These are phyloP conservation scores for Canariomyces notabilis DNA, from an alignment of 2,329 filamentous ascomycete genomes.

Conservation along the genomic window DNA sequence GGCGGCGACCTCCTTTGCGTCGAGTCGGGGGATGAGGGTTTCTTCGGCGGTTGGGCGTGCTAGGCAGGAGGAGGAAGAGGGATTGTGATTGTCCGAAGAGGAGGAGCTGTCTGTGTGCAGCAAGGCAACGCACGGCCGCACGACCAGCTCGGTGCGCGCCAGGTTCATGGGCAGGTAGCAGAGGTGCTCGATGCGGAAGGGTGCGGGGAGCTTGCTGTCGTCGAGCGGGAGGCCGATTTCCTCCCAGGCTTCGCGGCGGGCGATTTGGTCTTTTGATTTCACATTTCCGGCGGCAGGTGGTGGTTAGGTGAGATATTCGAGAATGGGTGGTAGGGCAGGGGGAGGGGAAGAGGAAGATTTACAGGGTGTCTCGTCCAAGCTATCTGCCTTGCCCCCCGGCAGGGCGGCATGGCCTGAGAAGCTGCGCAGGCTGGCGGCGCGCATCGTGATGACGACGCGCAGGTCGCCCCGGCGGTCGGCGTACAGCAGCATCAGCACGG, in stretches of 20 bases:
- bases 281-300: constrained; percentile 23
- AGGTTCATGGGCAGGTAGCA: constrained; percentile 76
- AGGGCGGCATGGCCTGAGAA: constrained; percentile 82
- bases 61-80: constrained; percentile 8
- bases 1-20: constrained; percentile 86
- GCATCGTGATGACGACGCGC: constrained; percentile 64
- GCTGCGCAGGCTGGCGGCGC: constrained; percentile 56
- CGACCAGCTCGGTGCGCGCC: constrained; percentile 67
- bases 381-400: constrained; percentile 70
- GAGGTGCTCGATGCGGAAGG: constrained; percentile 82
- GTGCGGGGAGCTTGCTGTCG: constrained; percentile 62
- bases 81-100: constrained; percentile 9
- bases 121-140: constrained; percentile 72
- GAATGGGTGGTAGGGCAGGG: not conserved
- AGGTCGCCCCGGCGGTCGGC: constrained; percentile 78
- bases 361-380: constrained; percentile 55
- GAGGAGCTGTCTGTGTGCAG: constrained; percentile 57
- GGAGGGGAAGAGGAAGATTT: constrained; percentile 24
- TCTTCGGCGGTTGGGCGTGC: constrained; percentile 52
- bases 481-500: constrained; percentile 83
- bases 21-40: constrained; percentile 70
- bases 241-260: constrained; percentile 83
- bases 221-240: constrained; percentile 83
- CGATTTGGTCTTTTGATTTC: constrained; percentile 60
- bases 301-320: constrained; percentile 1